Percentiles rank a stretch among this genome's conserved stretches.
Conservation (phyloP, 129 eudicot species). For the Flaveria linearis region DNA sequence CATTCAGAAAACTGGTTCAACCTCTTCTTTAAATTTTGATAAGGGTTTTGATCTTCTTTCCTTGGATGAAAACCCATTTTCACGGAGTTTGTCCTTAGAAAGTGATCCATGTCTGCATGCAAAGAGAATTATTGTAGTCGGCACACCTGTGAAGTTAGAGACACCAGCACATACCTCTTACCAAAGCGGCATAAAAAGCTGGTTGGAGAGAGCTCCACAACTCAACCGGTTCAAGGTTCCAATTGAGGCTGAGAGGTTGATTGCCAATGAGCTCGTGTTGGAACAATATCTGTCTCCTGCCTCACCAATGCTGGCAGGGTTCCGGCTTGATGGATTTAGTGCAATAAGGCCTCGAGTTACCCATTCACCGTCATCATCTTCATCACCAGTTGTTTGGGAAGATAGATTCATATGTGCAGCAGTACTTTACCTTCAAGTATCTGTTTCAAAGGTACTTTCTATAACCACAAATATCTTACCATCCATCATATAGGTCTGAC, state of each 20-base stretch:
- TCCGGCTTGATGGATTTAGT: conserved; percentile 86
- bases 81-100: conserved; percentile 62
- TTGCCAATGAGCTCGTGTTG: conserved; percentile 65
- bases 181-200: conserved; percentile 54
- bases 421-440: conserved; percentile 83
- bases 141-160: conserved; percentile 50
- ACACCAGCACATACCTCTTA: conserved; percentile 56
- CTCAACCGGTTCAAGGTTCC: conserved; percentile 93
- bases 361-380: conserved; percentile 63
- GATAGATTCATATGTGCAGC: conserved; percentile 71
- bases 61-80: conserved; percentile 83
- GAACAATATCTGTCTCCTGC: conserved; percentile 79
- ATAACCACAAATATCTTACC: conserved; percentile 7
- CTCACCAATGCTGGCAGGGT: conserved; percentile 89
- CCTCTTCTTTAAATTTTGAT: conserved; percentile 70
- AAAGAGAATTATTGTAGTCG: conserved; percentile 68
- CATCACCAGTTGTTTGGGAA: conserved; percentile 51
- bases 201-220: conserved; percentile 80
- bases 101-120: conserved; percentile 89
- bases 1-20: conserved; percentile 68
- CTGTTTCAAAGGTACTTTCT: conserved; percentile 72
- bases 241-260: conserved; percentile 80
- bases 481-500: not conserved
- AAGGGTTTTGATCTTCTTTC: conserved; percentile 67
- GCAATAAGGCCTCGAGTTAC: conserved; percentile 80